Evolutionary conservation across 192 early-diverging fungal genomes (phyloP), one percentile per base, ranked within the genome.

Genomic region (Backusella tuberculispora): DNA sequence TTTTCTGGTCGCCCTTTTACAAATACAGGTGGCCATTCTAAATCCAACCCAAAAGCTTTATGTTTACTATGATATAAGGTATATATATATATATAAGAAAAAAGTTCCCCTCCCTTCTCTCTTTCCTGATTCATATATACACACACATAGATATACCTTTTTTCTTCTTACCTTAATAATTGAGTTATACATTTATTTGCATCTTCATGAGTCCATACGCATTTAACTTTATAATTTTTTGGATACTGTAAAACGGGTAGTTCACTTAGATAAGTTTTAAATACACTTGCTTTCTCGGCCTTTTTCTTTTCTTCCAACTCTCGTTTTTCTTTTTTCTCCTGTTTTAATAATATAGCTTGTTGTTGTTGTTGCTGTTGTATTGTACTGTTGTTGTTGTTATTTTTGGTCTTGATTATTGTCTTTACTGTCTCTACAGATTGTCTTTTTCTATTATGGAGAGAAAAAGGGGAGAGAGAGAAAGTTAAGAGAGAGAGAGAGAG

Each of bases 1-100:
- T 80, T 80, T 45, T 80, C 71, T 34, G 42, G 19, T 42, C 17
- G 24, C 2, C 72, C 66, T 63, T 76, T 76, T 10, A 69, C 46
- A 66, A 80, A 80, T 4, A 71, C 69, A 17, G 79, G 79, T 37
- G 48, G 71, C 79, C 79, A 80, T 47, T 80, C 79, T 45, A 80
- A 46, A 74, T 80, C 79, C 13, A 80, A 66, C 1, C 79, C 79
- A 73, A 76, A 80, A 14, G 53, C 46, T 12, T 40, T 53, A 4
- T 56, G 15, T 53, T 71, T 38, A 21, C 34, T 71, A 42, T 17
- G 6, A 21, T 5, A 19, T 12, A 45, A 45, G 5, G 41, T n/a
- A 10, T 9, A 69, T 13, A 14, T 69, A 12, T 24, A 44, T 17
- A 40, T 6, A 34, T 34, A 34, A 34, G 29, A 34, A 34, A 34